Evolutionary conservation across 768 basidiomycete species (phyloP).

Genomic region (Pisolithus microcarpus): DNA sequence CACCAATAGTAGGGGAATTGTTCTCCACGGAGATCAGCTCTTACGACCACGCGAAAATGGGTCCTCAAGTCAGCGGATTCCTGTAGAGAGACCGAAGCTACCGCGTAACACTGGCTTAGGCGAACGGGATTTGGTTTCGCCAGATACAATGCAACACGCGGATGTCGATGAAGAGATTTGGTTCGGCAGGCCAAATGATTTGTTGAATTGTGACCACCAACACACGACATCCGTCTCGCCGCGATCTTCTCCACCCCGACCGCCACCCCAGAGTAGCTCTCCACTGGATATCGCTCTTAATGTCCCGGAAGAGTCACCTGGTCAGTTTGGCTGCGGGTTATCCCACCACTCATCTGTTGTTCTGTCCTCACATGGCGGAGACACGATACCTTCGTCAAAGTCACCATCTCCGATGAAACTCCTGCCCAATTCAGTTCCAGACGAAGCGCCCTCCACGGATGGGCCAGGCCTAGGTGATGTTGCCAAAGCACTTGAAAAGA

Average conservation of each 20-base stretch:
- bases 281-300: constrained; percentile 2
- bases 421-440: constrained; percentile 12
- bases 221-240: constrained; percentile 7
- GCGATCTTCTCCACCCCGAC: constrained; percentile 5
- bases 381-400: constrained; percentile 52
- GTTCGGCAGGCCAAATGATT: constrained; percentile 31
- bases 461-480: constrained; percentile 41
- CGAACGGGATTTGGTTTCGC: background rate
- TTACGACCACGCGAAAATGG: constrained; percentile 5
- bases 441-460: constrained; percentile 17
- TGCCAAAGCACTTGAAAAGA: constrained; percentile 59
- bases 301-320: background rate
- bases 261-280: constrained; percentile 27
- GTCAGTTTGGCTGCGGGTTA: background rate
- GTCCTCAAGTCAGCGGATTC: constrained; percentile 6
- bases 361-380: constrained; percentile 12
- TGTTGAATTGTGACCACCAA: constrained; percentile 22
- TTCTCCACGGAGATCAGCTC: background rate
- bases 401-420: constrained; percentile 49
- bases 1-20: constrained; percentile 28
- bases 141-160: background rate
- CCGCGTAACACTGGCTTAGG: constrained; percentile 13
- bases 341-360: background rate
- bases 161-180: background rate
- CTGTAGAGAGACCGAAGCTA: constrained; percentile 15